phyloP scores from a whole-genome alignment of 2,329 filamentous ascomycete genomes.

The Alternaria gaisen region DNA sequence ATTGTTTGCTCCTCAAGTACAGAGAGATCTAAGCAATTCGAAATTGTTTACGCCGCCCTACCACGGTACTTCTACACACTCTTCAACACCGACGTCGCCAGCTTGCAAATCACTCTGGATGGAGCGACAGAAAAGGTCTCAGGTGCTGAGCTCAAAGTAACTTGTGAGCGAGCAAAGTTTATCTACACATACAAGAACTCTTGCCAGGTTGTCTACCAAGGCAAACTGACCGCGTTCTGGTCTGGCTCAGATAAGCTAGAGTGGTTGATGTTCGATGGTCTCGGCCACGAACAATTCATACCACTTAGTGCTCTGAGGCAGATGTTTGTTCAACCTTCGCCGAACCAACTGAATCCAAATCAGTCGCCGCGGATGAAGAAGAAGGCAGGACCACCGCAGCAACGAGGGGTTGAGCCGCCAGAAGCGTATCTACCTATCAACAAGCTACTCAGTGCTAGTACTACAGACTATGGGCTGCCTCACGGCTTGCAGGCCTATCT shows the following conservation, averaged over 20 bases:
- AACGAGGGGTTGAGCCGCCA: slow-evolving; percentile 34
- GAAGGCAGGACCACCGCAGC: slow-evolving; percentile 58
- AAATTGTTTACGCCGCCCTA: slow-evolving; percentile 82
- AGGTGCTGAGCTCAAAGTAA: slow-evolving; percentile 74
- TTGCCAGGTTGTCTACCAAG: slow-evolving; percentile 80
- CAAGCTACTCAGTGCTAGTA: slow-evolving; percentile 56
- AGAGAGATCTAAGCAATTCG: slow-evolving; percentile 79
- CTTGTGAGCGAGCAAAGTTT: slow-evolving; percentile 78
- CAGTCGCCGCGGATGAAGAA: slow-evolving; percentile 64
- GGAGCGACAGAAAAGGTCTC: slow-evolving; percentile 67
- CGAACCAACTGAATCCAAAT: slow-evolving; percentile 59
- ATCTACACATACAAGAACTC: slow-evolving; percentile 89
- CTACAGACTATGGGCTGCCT: slow-evolving; percentile 64
- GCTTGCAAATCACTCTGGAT: slow-evolving; percentile 86
- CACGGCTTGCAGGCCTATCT: slow-evolving; percentile 67
- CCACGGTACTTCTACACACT: slow-evolving; percentile 90
- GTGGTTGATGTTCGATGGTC: slow-evolving; percentile 81
- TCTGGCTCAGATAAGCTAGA: slow-evolving; percentile 81
- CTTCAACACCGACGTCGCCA: slow-evolving; percentile 82
- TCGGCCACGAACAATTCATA: slow-evolving; percentile 82
- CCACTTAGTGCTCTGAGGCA: slow-evolving; percentile 68
- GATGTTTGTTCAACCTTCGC: slow-evolving; percentile 57
- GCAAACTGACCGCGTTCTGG: slow-evolving; percentile 80
- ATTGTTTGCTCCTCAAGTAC: slow-evolving; percentile 65
- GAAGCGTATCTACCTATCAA: slow-evolving; percentile 56